phyloP scores from a whole-genome alignment of 305 asterid genomes.

The Fraxinus albicans region DNA sequence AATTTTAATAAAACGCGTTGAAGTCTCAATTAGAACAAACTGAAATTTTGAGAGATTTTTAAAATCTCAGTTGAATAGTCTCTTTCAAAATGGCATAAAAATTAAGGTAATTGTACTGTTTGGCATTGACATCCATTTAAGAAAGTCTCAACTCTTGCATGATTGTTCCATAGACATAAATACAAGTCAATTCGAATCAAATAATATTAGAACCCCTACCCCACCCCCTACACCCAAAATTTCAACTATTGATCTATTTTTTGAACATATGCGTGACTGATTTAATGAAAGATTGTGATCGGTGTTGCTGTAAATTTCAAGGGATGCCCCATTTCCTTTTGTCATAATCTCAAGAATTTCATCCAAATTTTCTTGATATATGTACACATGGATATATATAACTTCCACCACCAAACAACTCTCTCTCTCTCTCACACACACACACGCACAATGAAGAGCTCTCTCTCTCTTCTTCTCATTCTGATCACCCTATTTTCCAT shows the following conservation, averaged over 20 bases:
- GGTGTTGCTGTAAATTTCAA: not conserved
- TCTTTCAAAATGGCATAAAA: not conserved
- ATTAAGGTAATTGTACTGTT: not conserved
- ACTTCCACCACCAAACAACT: not conserved
- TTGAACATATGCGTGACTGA: not conserved
- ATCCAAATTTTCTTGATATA: not conserved
- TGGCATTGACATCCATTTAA: not conserved
- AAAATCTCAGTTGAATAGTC: too few relatives aligned
- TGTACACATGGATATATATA: not conserved
- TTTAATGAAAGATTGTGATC: not conserved
- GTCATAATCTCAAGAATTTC: not conserved
- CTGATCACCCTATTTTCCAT: constrained; percentile 22
- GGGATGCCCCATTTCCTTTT: not conserved
- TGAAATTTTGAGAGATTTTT: too few relatives aligned
- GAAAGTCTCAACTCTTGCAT: not conserved
- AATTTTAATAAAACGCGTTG: too few relatives aligned
- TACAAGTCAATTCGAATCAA: not conserved
- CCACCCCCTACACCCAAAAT: not conserved
- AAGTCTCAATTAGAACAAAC: too few relatives aligned
- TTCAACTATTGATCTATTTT: not conserved
- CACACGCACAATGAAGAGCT: constrained; percentile 28
- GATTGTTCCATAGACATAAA: not conserved
- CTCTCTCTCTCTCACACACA: not conserved
- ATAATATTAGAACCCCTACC: not conserved
- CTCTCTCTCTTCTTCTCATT: constrained; percentile 21